A percentile compares a stretch with the other conserved stretches of the same genome.
Evolutionary conservation across 1,139 yeast genomes (phyloP).

Genomic region (Pichia norvegensis): DNA sequence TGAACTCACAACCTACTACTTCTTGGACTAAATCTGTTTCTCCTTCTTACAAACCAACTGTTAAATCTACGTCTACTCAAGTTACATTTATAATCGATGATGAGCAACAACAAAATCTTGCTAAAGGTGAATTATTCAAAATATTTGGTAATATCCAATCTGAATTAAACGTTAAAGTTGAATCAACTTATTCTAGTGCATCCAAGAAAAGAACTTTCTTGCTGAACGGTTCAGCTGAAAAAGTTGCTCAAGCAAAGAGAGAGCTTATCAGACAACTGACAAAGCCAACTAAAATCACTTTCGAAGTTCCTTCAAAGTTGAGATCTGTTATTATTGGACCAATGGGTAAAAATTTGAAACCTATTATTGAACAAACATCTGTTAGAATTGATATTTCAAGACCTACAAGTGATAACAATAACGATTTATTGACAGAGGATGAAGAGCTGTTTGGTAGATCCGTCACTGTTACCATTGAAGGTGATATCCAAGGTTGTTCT

Average conservation of each 20-base stretch:
- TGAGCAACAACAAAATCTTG: conserved; percentile 55
- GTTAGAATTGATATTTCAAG: conserved; percentile 71
- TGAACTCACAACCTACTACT: conserved; percentile 21
- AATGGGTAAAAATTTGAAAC: conserved; percentile 75
- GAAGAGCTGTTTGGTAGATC: conserved; percentile 49
- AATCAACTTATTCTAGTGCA: conserved; percentile 72
- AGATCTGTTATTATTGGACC: conserved; percentile 84
- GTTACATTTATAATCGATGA: conserved; percentile 67
- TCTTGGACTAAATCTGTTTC: conserved; percentile 19
- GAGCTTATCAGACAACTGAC: conserved; percentile 72
- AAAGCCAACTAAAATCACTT: conserved; percentile 55
- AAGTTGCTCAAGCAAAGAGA: conserved; percentile 66
- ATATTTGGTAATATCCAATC: conserved; percentile 57
- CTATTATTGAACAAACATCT: conserved; percentile 63
- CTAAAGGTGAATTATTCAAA: conserved; percentile 59
- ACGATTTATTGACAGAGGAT: conserved; percentile 26
- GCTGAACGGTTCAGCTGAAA: conserved; percentile 66
- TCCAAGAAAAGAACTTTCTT: conserved; percentile 80
- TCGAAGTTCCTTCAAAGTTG: conserved; percentile 69
- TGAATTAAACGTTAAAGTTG: conserved; percentile 60
- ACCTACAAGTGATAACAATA: conserved; percentile 22
- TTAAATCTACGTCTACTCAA: conserved; percentile 47
- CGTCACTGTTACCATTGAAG: conserved; percentile 61
- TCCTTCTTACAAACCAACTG: conserved; percentile 29
- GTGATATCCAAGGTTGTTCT: conserved; percentile 79